phyloP scores from a whole-genome alignment of 441 rosid genomes.

The Erysimum pusillum region DNA sequence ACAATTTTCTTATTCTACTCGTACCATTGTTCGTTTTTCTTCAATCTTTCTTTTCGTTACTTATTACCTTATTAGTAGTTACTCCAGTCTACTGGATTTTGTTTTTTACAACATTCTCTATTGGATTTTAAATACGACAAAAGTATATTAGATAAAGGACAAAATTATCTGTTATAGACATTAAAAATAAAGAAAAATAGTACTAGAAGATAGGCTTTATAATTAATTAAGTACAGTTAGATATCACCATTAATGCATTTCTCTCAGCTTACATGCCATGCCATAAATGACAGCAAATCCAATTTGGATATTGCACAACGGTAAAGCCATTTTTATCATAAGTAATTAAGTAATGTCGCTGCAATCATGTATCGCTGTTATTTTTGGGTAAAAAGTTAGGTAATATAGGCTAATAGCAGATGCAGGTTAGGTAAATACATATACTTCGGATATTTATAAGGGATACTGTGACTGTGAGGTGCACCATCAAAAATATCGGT shows the following conservation, averaged over 20 bases:
- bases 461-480: too few relatives aligned
- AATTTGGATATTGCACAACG: conserved; percentile 3
- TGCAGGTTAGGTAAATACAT: too few relatives aligned
- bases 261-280: conserved; percentile 20
- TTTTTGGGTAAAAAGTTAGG: too few relatives aligned
- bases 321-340: neutral
- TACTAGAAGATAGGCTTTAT: neutral
- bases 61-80: neutral
- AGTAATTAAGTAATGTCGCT: too few relatives aligned
- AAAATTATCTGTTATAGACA: neutral
- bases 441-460: too few relatives aligned
- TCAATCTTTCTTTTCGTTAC: neutral
- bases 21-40: neutral
- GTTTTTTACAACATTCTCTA: neutral
- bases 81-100: too few relatives aligned
- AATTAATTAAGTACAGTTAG: neutral
- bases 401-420: too few relatives aligned
- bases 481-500: too few relatives aligned
- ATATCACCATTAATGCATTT: neutral
- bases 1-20: too few relatives aligned
- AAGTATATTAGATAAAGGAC: neutral
- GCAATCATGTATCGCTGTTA: too few relatives aligned
- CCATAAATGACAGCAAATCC: conserved; percentile 1
- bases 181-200: neutral
- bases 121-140: neutral